phyloP scores from a whole-genome alignment of 148 eudicot species.

The Salicornia ramosissima region DNA sequence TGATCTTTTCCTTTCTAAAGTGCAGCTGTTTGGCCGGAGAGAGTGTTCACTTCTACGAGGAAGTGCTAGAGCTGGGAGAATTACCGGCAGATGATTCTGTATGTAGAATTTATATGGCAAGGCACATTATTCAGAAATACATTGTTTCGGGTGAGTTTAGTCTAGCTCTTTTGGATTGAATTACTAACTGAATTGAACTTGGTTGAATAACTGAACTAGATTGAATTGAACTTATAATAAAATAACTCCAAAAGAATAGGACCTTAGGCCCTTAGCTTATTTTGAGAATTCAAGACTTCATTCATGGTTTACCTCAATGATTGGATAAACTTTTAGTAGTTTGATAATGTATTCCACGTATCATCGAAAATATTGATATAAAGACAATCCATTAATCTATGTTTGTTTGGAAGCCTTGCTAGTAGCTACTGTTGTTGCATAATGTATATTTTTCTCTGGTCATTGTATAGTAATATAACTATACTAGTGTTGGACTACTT shows the following conservation, averaged over 20 bases:
- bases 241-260: too few species aligned
- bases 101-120: conserved; percentile 84
- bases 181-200: too few species aligned
- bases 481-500: neutral
- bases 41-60: conserved; percentile 82
- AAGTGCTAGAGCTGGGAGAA: conserved; percentile 68
- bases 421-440: too few species aligned
- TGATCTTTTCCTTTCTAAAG: conserved; percentile 14
- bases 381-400: neutral
- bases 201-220: too few species aligned
- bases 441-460: too few species aligned
- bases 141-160: conserved; percentile 60
- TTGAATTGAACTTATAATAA: too few species aligned
- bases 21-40: conserved; percentile 94
- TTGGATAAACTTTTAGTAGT: neutral
- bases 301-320: neutral
- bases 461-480: neutral
- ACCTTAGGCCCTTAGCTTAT: too few species aligned
- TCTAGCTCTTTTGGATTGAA: too few species aligned
- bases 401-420: neutral
- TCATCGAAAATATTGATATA: neutral
- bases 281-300: neutral
- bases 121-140: conserved; percentile 77
- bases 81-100: conserved; percentile 57
- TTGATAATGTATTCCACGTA: neutral